Evolutionary conservation across 2,329 filamentous ascomycete species (phyloP).

Genomic region (Phialocephala sp.): DNA sequence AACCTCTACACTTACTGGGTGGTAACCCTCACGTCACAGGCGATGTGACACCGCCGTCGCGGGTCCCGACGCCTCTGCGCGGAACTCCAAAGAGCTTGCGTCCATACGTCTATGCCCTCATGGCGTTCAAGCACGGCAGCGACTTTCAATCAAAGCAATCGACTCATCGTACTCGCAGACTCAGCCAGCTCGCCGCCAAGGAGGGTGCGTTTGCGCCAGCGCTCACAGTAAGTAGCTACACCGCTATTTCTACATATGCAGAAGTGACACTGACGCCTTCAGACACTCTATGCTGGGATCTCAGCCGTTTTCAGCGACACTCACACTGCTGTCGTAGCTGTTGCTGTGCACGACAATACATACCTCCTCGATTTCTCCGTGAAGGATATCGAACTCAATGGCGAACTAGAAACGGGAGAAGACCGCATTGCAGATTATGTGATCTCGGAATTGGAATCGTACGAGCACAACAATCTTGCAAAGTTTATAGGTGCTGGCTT

Average conservation of each 20-base stretch:
- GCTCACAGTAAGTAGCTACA: conserved; percentile 26
- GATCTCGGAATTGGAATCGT: conserved; percentile 59
- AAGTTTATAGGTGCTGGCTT: conserved; percentile 81
- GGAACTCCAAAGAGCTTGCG: conserved; percentile 30
- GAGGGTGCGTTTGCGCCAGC: conserved; percentile 34
- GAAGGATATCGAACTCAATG: conserved; percentile 57
- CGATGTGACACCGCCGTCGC: conserved; percentile 25
- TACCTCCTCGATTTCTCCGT: conserved; percentile 77
- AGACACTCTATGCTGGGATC: conserved; percentile 68
- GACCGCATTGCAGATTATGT: conserved; percentile 65
- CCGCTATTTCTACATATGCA: neutral
- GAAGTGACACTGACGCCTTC: conserved; percentile 5
- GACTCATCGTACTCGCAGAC: conserved; percentile 24
- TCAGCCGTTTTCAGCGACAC: conserved; percentile 58
- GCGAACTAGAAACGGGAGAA: conserved; percentile 46
- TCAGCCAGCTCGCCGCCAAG: conserved; percentile 28
- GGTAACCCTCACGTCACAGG: neutral
- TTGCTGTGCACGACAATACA: conserved; percentile 75
- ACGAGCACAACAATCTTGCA: conserved; percentile 68
- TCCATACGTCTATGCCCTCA: conserved; percentile 33
- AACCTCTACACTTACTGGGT: conserved; percentile 9
- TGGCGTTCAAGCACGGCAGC: conserved; percentile 34
- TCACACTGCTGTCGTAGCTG: conserved; percentile 62
- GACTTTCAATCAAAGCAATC: conserved; percentile 29
- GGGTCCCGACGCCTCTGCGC: conserved; percentile 27